These are phyloP conservation scores for Solanum etuberosum DNA, from an alignment of 257 asterid genomes.

Conservation along the genomic window DNA sequence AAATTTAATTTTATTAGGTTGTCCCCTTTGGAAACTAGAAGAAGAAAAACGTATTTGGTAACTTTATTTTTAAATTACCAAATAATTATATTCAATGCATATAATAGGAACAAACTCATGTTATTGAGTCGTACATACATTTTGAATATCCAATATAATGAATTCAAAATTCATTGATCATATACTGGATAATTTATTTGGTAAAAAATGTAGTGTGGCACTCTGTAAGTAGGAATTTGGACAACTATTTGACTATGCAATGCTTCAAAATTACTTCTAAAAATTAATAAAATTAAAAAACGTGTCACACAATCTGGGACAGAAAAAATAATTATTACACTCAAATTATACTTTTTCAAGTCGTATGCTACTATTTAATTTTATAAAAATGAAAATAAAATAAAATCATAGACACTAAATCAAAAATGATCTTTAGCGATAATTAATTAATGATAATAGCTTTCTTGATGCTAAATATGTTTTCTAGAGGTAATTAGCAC, in stretches of 20 bases:
- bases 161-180: background rate
- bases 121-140: background rate
- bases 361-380: background rate
- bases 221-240: background rate
- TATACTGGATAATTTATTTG: background rate
- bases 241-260: background rate
- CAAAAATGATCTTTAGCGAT: too few species aligned
- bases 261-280: too few species aligned
- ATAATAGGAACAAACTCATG: background rate
- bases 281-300: too few species aligned
- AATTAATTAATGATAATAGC: too few species aligned
- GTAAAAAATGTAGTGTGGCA: background rate
- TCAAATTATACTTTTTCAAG: background rate
- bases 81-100: slow-evolving; percentile 4
- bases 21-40: background rate
- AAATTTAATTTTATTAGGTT: background rate
- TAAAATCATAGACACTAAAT: too few species aligned
- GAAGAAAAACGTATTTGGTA: background rate
- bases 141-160: background rate
- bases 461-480: too few species aligned
- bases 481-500: too few species aligned
- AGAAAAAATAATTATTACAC: background rate
- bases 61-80: background rate
- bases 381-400: too few species aligned
- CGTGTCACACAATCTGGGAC: too few species aligned